Base-by-base conservation (phyloP, 2,329 filamentous ascomycete genomes). In the Coniella vitis region DNA sequence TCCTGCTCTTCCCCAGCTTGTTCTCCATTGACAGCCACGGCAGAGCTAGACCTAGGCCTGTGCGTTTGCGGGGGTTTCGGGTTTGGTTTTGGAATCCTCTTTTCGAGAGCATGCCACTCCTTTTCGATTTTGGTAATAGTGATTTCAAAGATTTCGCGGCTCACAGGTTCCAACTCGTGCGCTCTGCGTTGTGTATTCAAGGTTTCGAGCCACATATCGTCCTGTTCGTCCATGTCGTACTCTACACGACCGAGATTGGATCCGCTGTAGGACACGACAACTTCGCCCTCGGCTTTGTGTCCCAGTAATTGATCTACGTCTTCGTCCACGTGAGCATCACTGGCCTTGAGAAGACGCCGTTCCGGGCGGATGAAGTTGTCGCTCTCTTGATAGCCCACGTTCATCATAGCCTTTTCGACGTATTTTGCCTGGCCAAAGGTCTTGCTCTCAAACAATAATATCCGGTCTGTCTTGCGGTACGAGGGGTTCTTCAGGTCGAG, bases 191-290 rank as follows among this genome's bases (percentile, higher is more conserved):
- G 82, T 12, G 73, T 69, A 60, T 98, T 98, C 63, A 91, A 81
- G 35, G 82, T 79, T 58, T 93, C 86, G 21, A 98, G 73, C 93
- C 93, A 98, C 70, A 90, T 89, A 57, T 95, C 90, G 64, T 98
- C 93, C 62, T 98, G 93, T 67, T 98, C 93, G 62, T 98, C 93
- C 93, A 98, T 98, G 65, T 98, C 93, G 64, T 98, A 98, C 64
- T 98, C 93, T 17, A 98, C 93, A 49, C 88, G 83, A 12, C 89
- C 88, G 35, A 94, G 77, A 16, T 72, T 72, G 45, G 69, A 70
- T 32, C 68, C 68, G 4, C 71, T 69, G 35, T 63, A 61, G 7
- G 51, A 40, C 35, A 65, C 65, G 4, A 58, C 72, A 5, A 69
- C 63, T 39, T 87, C 83, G 8, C 75, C 77, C 42, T 87, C 85